Percentiles rank a stretch among this genome's conserved stretches.
Conservation (phyloP, 2,329 filamentous ascomycete species). For the Leptographium radiaticola region DNA sequence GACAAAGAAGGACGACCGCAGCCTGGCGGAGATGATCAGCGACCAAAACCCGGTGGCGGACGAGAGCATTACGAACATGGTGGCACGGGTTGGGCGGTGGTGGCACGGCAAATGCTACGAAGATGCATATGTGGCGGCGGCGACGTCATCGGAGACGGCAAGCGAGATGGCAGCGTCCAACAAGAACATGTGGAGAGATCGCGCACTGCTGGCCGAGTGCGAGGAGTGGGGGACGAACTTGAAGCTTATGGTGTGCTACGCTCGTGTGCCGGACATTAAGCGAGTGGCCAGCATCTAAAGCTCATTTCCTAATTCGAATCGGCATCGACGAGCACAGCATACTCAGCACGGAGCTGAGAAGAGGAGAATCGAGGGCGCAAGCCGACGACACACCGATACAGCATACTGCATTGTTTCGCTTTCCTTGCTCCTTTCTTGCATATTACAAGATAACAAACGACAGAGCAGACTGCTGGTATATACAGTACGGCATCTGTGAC, state of each 20-base stretch:
- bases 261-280: constrained; percentile 57
- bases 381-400: neutral
- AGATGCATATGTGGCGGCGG: constrained; percentile 32
- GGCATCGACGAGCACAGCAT: neutral
- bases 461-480: constrained; percentile 5
- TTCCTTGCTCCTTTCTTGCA: no score
- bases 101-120: constrained; percentile 96
- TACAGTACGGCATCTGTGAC: constrained; percentile 5
- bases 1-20: constrained; percentile 32
- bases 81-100: constrained; percentile 85
- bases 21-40: constrained; percentile 59
- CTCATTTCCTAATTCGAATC: neutral
- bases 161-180: constrained; percentile 19
- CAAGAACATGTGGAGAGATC: constrained; percentile 66
- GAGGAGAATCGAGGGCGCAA: constrained; percentile 4
- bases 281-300: constrained; percentile 33
- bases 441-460: neutral
- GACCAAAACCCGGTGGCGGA: constrained; percentile 60
- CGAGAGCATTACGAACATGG: constrained; percentile 82
- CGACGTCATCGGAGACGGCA: constrained; percentile 20
- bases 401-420: neutral
- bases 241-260: constrained; percentile 83
- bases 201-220: constrained; percentile 65
- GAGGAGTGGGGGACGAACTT: constrained; percentile 77
- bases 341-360: neutral